Evolutionary conservation across 495 filamentous ascomycete genomes (phyloP).

Genomic region (Podospora pseudoanserina): DNA sequence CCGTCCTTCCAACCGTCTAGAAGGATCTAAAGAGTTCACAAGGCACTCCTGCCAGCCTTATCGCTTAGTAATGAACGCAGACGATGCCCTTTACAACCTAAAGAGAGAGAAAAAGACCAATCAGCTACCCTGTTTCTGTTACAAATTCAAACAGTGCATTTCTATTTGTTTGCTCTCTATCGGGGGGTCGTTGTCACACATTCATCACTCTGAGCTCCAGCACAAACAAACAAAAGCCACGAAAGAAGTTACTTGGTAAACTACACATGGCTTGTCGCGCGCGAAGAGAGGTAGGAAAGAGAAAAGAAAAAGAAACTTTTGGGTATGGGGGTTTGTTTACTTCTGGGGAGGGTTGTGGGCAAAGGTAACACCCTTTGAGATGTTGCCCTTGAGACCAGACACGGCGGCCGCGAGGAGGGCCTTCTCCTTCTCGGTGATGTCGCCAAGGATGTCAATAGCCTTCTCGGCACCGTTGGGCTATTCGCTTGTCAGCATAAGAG

Average conservation of each 20-base stretch:
- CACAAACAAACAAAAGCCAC: not conserved
- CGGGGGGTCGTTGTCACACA: conserved; percentile 6
- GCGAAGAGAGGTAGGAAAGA: conserved; percentile 7
- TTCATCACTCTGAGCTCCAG: conserved; percentile 12
- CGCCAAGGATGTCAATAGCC: conserved; percentile 69
- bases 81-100: conserved; percentile 21
- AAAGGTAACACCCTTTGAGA: conserved; percentile 89
- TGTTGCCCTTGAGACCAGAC: conserved; percentile 81
- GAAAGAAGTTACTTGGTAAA: conserved; percentile 7
- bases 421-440: conserved; percentile 78
- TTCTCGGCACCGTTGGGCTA: conserved; percentile 80
- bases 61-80: not conserved
- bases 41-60: not conserved
- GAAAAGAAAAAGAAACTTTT: conserved; percentile 8
- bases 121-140: conserved; percentile 22
- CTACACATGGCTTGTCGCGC: conserved; percentile 1
- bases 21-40: not conserved
- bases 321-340: conserved; percentile 30
- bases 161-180: conserved; percentile 28
- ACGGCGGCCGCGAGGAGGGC: conserved; percentile 71
- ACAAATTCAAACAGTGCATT: conserved; percentile 14
- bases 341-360: conserved; percentile 63
- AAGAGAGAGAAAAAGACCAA: conserved; percentile 10
- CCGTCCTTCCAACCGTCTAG: not conserved
- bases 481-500: conserved; percentile 30